Base-by-base conservation (phyloP, 306 rosid genomes). In the Prunus fruticosa region DNA sequence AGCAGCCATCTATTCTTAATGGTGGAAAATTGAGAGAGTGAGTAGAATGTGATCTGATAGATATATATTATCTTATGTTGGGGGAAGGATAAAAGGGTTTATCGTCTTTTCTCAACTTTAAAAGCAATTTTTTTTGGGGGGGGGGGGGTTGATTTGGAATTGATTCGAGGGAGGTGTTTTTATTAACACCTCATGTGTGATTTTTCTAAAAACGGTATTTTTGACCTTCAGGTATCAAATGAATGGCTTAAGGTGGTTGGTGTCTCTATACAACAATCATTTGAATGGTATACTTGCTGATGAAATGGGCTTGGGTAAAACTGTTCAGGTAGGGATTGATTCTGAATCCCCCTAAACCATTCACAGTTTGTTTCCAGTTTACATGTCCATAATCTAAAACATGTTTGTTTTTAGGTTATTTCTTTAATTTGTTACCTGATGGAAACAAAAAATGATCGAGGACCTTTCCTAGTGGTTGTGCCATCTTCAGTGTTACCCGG, bases 251-350 rank as follows among this genome's bases (percentile, higher is more conserved):
- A 87, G 99, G 84, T 96, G 99, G 99, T 76, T 96, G 84, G 97
- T 96, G 81, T 96, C 99, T 13, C 83, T 96, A 66, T 96, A 96
- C 74, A 96, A 96, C 83, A 96, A 96, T 79, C 99, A 93, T 84
- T 81, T 96, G 88, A 96, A 96, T 81, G 99, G 99, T 86, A 96
- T 96, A 78, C 98, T 96, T 61, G 99, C 99, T 27, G 99, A 96
- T 84, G 99, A 96, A 88, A 96, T 93, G 99, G 99, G 99, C 76
- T 91, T 96, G 30, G 99, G 99, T 74, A 96, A 96, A 91, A 96
- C 99, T 12, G 99, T 93, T 69, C 98, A 96, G 98, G 99, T 96
- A 85, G 60, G 47, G 9, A 60, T 61, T 38, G 75, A 64, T 82
- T 78, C 51, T 80, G 49, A 34, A 58, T 52, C 61, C 43, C 67